Evolutionary conservation across 371 early-diverging fungal genomes (phyloP), one percentile per base, ranked within the genome.

Genomic region (Mortierella sp.): DNA sequence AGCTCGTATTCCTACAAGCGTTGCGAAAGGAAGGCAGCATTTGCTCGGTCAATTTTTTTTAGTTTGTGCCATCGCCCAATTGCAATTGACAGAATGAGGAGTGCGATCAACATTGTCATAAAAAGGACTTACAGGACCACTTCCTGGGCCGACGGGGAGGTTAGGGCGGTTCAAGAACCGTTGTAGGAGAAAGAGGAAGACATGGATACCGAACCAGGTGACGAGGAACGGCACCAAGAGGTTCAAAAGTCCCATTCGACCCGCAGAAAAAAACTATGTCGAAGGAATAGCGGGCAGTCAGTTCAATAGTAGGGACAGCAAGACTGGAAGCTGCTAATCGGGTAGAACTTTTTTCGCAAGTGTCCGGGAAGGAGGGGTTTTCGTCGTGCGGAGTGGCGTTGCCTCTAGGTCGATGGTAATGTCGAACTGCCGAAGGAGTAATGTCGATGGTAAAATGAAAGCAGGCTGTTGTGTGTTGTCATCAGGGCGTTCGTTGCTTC

Each of bases 131-230:
- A 85, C 86, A 38, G 74, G 75, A 21, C 86, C 82, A 58, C 76
- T 79, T 14, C 86, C 86, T 34, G 86, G 86, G 7, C 84, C 84
- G 0, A 77, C 74, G 9, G 86, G 86, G 13, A 85, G 74, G 65
- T 85, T 85, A 6, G 86, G 86, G 13, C 86, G 82, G 70, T 85
- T 85, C 28, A 85, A 31, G 75, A 85, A 85, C 26, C 82, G 82
- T 45, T 85, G 82, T 10, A 85, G 80, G 28, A 85, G 77, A 71
- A 85, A 85, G n/a, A 85, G 77, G 55, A 85, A 85, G 70, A 44
- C 70, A 72, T 85, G 86, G 44, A 85, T 85, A 42, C 82, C 48
- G 80, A 82, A 74, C 86, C 86, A 85, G 58, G 79, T 77, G 52
- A 65, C 74, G 50, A 85, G 77, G 77, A 85, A 85, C 57, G 86